phyloP scores from a whole-genome alignment of 169 alveolate species.

The Eimeria praecox region DNA sequence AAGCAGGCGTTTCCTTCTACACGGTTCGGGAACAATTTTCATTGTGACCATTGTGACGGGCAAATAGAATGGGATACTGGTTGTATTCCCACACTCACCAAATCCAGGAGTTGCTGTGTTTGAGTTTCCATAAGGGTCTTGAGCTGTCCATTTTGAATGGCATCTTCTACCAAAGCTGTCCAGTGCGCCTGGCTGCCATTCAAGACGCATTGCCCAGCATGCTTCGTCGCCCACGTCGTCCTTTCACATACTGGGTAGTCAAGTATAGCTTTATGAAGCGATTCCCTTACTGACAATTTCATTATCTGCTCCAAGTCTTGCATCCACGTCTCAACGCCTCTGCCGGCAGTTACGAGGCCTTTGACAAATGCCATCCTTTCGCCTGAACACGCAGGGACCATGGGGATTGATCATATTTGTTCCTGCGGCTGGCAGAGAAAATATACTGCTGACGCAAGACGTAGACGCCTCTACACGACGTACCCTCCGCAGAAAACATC shows the following conservation, averaged over 20 bases:
- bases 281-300: slow-evolving; percentile 90
- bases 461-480: slow-evolving; percentile 65
- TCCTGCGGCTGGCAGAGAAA: neutral
- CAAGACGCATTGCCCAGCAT: slow-evolving; percentile 96
- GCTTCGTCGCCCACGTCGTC: slow-evolving; percentile 94
- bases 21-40: neutral
- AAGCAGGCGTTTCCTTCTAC: neutral
- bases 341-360: slow-evolving; percentile 91
- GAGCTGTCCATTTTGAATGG: slow-evolving; percentile 89
- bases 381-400: slow-evolving; percentile 17
- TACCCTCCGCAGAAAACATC: slow-evolving; percentile 95
- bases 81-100: slow-evolving; percentile 82
- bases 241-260: slow-evolving; percentile 89
- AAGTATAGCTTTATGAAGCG: slow-evolving; percentile 37
- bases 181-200: slow-evolving; percentile 95
- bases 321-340: slow-evolving; percentile 96
- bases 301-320: slow-evolving; percentile 94
- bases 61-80: too few relatives aligned
- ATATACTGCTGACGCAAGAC: neutral
- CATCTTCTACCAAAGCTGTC: slow-evolving; percentile 96
- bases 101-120: slow-evolving; percentile 91
- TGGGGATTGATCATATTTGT: neutral
- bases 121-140: slow-evolving; percentile 86
- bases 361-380: slow-evolving; percentile 89
- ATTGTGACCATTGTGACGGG: neutral